Conservation (phyloP, 805 yeast species). For the Yarrowia osloensis region DNA sequence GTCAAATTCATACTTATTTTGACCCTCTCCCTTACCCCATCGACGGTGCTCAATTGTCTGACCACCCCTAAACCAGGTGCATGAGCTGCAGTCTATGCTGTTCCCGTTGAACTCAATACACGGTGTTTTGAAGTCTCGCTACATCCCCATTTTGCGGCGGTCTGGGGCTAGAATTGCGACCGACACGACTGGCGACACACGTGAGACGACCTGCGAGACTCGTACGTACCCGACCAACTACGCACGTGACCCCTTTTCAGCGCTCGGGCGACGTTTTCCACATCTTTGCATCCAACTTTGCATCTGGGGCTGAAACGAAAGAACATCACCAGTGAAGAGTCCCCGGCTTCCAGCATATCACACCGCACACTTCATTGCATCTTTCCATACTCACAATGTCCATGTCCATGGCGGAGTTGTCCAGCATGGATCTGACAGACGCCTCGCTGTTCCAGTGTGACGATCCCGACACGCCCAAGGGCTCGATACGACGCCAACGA, state of each 20-base stretch:
- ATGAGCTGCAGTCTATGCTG: slow-evolving; percentile 6
- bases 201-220: background rate
- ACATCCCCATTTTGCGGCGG: slow-evolving; percentile 19
- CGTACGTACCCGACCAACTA: no score
- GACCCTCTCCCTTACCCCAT: no score
- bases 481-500: slow-evolving; percentile 20
- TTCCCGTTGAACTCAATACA: slow-evolving; percentile 20
- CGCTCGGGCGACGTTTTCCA: no score
- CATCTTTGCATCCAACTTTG: no score
- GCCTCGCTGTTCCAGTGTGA: slow-evolving; percentile 27
- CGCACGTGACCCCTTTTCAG: no score
- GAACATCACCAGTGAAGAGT: no score
- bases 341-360: no score
- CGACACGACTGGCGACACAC: background rate
- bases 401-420: slow-evolving; percentile 14
- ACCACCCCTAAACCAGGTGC: slow-evolving; percentile 15
- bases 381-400: background rate
- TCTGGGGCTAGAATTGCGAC: background rate
- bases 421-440: slow-evolving; percentile 20
- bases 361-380: no score
- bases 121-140: slow-evolving; percentile 27
- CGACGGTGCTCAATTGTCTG: background rate
- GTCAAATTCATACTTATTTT: no score
- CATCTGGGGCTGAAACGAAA: background rate
- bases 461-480: slow-evolving; percentile 15